Evolutionary conservation across 805 yeast species (phyloP), one percentile per base, ranked within the genome.

Genomic region (Candida ovalis): DNA sequence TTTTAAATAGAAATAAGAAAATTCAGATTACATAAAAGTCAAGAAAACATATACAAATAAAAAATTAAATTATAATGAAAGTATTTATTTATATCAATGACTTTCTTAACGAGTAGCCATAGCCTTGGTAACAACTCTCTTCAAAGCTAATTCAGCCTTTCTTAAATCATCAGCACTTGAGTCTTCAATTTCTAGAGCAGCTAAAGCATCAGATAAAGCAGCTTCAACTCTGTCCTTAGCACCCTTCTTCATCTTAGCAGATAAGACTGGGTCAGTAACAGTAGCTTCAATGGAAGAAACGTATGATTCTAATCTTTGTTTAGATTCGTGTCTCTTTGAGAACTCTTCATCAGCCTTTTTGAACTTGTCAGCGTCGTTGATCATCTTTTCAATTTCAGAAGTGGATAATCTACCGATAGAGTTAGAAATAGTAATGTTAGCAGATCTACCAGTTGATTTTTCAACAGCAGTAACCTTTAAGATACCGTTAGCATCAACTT

Each of bases 51-150:
- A 44, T 45, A 50, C 43, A 46, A 49, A 50, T 45, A 46, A 35
- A 44, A 44, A 45, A 45, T 40, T 45, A 24, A 41, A 44, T 42
- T 49, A 41, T 35, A 22, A 39, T 42, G 46, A 24, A 40, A 38
- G 44, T 44, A 48, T 42, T 45, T 45, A 46, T 42, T 35, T 41
- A 37, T 44, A 45, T 41, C 40, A 28, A 42, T 42, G 46, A 39
- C 30, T 28, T 46, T 44, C 76, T 84, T 86, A 87, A 83, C 97
- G 97, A 75, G 97, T 82, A 67, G 97, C 87, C 90, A 91, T 88
- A 75, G 97, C 97, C 83, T 90, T 92, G 82, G 97, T 92, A 74
- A 92, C 97, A 71, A 92, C 97, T 78, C 99, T 88, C 90, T 94
- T 94, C 75, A 94, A 88, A 75, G 90, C 85, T 74, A 94, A 89